A percentile compares a stretch with the other conserved stretches of the same genome.
Conservation (phyloP, 1,284 basidiomycete genomes). For the Peniophora sp. region DNA sequence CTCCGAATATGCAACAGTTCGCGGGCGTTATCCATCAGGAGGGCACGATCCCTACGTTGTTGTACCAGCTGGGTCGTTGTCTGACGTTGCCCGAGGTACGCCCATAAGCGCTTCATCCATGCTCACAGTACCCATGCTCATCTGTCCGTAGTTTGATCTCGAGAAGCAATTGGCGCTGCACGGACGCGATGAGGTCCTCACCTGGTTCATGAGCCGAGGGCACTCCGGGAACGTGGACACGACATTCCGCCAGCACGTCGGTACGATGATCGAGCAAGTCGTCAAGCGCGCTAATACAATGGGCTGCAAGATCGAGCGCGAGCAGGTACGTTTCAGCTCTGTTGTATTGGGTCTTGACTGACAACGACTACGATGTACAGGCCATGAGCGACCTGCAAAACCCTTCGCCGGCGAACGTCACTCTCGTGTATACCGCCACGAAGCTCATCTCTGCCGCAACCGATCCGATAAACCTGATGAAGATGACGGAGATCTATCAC, state of each 20-base stretch:
- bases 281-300: constrained; percentile 82
- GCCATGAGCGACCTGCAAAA: constrained; percentile 23
- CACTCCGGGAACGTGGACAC: constrained; percentile 49
- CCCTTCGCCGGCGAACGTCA: constrained; percentile 28
- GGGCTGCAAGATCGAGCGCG: constrained; percentile 78
- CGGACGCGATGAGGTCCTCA: constrained; percentile 86
- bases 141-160: constrained; percentile 63
- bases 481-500: constrained; percentile 75
- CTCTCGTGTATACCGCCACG: constrained; percentile 77
- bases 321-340: constrained; percentile 42
- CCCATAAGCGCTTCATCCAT: background rate
- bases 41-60: constrained; percentile 78
- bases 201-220: constrained; percentile 53
- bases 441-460: constrained; percentile 76
- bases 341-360: background rate
- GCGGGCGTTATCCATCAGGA: constrained; percentile 87
- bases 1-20: constrained; percentile 94
- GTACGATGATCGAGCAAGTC: constrained; percentile 71
- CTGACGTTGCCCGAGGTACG: constrained; percentile 89
- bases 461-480: constrained; percentile 69
- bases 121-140: background rate
- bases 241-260: constrained; percentile 62
- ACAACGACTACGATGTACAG: constrained; percentile 8
- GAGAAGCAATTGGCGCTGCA: constrained; percentile 88
- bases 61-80: constrained; percentile 88